A percentile compares a stretch with the other conserved stretches of the same genome.
Conservation (phyloP, 208 protist species). For the Leishmania major region DNA sequence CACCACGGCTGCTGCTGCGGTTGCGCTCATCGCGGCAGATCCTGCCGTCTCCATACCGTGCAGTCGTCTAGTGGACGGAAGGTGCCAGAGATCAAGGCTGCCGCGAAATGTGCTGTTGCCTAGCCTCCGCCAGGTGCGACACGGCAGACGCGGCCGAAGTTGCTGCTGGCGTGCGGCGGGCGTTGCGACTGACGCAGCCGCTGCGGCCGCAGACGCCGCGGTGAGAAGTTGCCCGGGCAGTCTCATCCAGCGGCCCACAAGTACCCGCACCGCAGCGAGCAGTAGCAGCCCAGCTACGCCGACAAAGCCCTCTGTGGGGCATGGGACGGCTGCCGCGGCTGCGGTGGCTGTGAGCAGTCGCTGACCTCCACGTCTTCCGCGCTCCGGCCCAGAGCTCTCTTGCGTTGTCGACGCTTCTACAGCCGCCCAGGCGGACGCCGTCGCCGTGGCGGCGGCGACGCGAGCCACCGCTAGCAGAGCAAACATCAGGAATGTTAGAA, state of each 20-base stretch:
- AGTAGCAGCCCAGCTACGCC: neutral
- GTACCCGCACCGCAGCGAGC: neutral
- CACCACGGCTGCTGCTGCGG: neutral
- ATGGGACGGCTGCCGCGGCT: neutral
- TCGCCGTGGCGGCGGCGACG: conserved; percentile 14
- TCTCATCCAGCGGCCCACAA: neutral
- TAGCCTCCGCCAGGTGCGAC: neutral
- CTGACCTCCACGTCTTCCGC: neutral
- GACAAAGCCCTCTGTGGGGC: conserved; percentile 5
- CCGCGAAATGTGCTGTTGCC: neutral
- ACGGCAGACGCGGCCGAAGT: neutral
- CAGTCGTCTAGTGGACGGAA: neutral
- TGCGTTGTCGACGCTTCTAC: neutral
- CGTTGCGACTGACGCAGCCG: neutral
- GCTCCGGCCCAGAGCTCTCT: neutral
- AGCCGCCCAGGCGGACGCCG: neutral
- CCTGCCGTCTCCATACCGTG: neutral
- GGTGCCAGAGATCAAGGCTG: neutral
- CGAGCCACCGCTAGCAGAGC: conserved; percentile 10
- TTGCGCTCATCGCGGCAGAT: neutral
- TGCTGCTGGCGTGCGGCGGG: neutral
- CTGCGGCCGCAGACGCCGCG: neutral
- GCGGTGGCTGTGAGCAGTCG: neutral
- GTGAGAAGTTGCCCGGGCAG: neutral
- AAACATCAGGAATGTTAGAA: conserved; percentile 9